phyloP scores from a whole-genome alignment of 1,284 basidiomycete species.

The Xerocomus cyaneibrunnescens region DNA sequence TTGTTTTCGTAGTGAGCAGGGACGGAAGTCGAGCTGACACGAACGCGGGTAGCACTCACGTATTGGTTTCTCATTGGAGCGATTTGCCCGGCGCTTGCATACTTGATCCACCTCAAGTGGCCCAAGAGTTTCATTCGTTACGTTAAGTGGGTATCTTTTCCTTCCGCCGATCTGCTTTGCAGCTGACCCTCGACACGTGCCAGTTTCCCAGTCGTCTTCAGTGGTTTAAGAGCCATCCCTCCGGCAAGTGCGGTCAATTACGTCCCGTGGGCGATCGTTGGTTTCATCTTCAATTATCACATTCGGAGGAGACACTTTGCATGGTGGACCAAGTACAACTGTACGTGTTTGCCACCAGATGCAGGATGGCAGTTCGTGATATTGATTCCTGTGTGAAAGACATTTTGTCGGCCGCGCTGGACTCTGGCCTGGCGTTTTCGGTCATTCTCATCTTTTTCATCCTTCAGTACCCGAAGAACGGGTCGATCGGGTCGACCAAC shows the following conservation, averaged over 20 bases:
- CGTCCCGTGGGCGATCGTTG: constrained; percentile 49
- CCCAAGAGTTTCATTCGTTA: constrained; percentile 45
- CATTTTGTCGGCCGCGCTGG: constrained; percentile 49
- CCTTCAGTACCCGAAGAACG: constrained; percentile 63
- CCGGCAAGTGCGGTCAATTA: constrained; percentile 47
- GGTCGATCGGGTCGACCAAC: constrained; percentile 53
- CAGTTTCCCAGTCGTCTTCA: constrained; percentile 54
- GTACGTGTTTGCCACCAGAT: constrained; percentile 13
- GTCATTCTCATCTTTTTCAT: constrained; percentile 64
- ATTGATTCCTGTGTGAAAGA: constrained; percentile 27
- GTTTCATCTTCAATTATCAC: constrained; percentile 55
- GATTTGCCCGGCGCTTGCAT: constrained; percentile 43
- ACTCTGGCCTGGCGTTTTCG: constrained; percentile 56
- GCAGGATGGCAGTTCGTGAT: too few species aligned
- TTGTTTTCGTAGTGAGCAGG: too few species aligned
- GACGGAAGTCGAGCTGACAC: not conserved
- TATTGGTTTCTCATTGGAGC: constrained; percentile 61
- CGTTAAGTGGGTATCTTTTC: constrained; percentile 38
- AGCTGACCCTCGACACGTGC: not conserved
- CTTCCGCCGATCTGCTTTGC: not conserved
- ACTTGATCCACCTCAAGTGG: constrained; percentile 41
- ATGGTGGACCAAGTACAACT: constrained; percentile 63
- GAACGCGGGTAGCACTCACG: constrained; percentile 26
- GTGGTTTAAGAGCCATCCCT: constrained; percentile 52
- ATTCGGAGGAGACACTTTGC: constrained; percentile 47